Conservation (phyloP, 371 early-diverging fungal species). For the Mucor sp. region DNA sequence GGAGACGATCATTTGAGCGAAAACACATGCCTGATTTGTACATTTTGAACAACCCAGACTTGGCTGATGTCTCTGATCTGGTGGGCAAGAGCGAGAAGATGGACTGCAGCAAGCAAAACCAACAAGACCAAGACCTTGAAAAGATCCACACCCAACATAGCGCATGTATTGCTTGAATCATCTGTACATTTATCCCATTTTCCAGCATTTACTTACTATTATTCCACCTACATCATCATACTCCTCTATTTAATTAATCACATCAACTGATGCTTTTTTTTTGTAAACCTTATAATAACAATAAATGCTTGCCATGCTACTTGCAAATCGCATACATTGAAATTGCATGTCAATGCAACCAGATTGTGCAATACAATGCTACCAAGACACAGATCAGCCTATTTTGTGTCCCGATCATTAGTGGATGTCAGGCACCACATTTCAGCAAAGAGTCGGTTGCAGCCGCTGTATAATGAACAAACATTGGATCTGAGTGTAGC, state of each 20-base stretch:
- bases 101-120: not conserved
- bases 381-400: too few species aligned
- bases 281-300: not conserved
- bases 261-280: not conserved
- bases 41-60: not conserved
- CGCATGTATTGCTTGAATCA: conserved; percentile 2
- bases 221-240: not conserved
- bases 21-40: conserved; percentile 22
- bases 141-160: conserved; percentile 6
- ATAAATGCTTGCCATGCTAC: not conserved
- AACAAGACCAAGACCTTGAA: not conserved
- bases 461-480: too few species aligned
- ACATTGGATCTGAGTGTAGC: not conserved
- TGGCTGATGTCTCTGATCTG: not conserved
- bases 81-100: not conserved
- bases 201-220: not conserved
- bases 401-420: too few species aligned
- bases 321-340: not conserved
- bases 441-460: too few species aligned
- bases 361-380: too few species aligned
- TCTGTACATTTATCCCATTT: not conserved
- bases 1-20: conserved; percentile 27
- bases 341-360: not conserved
- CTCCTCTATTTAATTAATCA: not conserved
- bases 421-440: too few species aligned